phyloP scores from a whole-genome alignment of 2,329 filamentous ascomycete species.

The Capronia americana region DNA sequence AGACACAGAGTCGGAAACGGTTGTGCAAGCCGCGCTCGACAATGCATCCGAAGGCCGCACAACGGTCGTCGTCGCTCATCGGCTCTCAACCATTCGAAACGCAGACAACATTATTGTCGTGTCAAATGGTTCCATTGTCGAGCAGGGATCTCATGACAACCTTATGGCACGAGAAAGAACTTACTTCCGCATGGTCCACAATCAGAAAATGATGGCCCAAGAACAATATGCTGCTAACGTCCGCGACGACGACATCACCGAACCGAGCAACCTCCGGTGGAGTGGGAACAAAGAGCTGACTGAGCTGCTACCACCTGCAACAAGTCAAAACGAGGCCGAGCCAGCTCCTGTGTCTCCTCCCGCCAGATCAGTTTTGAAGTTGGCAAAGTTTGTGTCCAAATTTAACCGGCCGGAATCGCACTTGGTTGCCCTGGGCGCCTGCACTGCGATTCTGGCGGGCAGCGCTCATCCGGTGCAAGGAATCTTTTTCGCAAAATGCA shows the following conservation, averaged over 20 bases:
- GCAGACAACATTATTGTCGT: no score
- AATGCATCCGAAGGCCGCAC: conserved; percentile 64
- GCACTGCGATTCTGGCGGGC: background rate
- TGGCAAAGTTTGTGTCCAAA: background rate
- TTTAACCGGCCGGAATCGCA: background rate
- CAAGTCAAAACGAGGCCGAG: no score
- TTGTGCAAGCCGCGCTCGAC: conserved; percentile 73
- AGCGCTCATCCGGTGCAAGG: background rate
- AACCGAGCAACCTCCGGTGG: no score
- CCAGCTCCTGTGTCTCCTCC: no score
- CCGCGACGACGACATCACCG: no score
- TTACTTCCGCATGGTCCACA: conserved; percentile 58
- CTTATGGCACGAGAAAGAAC: conserved; percentile 56
- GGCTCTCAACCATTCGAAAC: conserved; percentile 76
- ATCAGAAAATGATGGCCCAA: conserved; percentile 12
- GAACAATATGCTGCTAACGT: no score
- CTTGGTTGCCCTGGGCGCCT: background rate
- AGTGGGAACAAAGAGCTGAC: no score
- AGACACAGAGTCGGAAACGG: conserved; percentile 71
- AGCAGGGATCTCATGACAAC: conserved; percentile 65
- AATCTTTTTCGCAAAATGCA: background rate
- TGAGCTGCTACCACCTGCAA: no score
- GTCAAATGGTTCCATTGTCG: conserved; percentile 71
- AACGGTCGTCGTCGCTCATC: conserved; percentile 77
- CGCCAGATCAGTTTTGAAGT: no score